A percentile compares a stretch with the other conserved stretches of the same genome.
Evolutionary conservation across 208 protist species (phyloP).

Genomic region (Leishmania lainsoni): DNA sequence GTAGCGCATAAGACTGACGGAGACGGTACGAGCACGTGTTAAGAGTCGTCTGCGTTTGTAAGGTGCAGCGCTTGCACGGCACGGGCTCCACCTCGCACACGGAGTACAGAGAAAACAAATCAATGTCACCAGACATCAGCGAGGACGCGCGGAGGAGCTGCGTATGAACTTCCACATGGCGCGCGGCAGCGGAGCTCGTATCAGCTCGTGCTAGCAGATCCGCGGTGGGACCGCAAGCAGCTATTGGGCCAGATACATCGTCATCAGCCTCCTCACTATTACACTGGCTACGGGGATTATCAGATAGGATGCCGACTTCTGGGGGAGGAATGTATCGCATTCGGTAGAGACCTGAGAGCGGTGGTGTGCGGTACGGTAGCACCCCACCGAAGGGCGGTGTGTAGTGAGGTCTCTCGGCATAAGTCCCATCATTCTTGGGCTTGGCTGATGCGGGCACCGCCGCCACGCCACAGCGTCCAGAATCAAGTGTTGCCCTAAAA

Average conservation of each 20-base stretch:
- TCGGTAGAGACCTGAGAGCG: slow-evolving; percentile 34
- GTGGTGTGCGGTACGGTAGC: slow-evolving; percentile 23
- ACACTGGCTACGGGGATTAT: not conserved
- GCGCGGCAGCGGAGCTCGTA: not conserved
- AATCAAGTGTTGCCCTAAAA: not conserved
- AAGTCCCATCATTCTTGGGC: not conserved
- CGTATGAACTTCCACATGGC: slow-evolving; percentile 4
- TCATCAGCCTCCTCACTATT: not conserved
- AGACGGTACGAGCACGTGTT: slow-evolving; percentile 54
- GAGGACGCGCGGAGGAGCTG: slow-evolving; percentile 14
- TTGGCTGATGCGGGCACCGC: not conserved
- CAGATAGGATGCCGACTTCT: not conserved
- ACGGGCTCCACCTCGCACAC: slow-evolving; percentile 29
- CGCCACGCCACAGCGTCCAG: not conserved
- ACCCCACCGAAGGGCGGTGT: slow-evolving; percentile 20
- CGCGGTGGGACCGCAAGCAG: not conserved
- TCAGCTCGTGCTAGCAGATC: not conserved
- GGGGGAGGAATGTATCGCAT: slow-evolving; percentile 20
- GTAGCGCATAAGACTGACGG: slow-evolving; percentile 37
- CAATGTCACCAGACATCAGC: slow-evolving; percentile 16
- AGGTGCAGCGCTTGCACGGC: slow-evolving; percentile 27
- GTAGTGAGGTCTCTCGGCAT: not conserved
- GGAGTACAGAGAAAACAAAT: slow-evolving; percentile 36
- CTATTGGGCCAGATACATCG: not conserved
- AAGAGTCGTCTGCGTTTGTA: slow-evolving; percentile 40